These are phyloP conservation scores for Phycomyces blakesleeanus DNA, from an alignment of 192 early-diverging fungal genomes.

Conservation along the genomic window DNA sequence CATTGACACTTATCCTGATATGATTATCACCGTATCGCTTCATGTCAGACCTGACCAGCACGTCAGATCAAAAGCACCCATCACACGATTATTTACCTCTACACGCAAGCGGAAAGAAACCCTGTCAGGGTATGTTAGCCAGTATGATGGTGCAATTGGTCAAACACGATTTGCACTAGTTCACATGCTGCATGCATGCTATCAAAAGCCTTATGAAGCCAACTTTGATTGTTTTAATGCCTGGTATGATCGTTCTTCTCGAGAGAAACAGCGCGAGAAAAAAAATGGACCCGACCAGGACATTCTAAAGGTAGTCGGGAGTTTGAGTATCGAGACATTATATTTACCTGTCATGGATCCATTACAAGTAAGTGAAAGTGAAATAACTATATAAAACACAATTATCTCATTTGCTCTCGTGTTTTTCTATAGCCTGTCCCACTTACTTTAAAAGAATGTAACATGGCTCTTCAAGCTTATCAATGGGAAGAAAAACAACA, in stretches of 20 bases:
- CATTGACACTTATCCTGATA: constrained; percentile 27
- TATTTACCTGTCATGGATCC: constrained; percentile 23
- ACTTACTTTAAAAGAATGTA: constrained; percentile 13
- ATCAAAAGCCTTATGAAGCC: constrained; percentile 12
- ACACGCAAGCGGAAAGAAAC: constrained; percentile 22
- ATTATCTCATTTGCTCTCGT: not conserved
- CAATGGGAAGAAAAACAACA: constrained; percentile 13
- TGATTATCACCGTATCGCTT: constrained; percentile 23
- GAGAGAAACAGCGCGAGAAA: constrained; percentile 7
- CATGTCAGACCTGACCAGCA: constrained; percentile 29
- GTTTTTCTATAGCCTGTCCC: constrained; percentile 13
- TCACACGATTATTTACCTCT: constrained; percentile 23
- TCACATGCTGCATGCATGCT: constrained; percentile 25
- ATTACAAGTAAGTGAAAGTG: constrained; percentile 3
- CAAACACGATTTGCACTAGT: constrained; percentile 29
- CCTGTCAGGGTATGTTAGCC: constrained; percentile 22
- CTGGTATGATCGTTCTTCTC: constrained; percentile 17
- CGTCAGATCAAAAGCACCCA: constrained; percentile 9
- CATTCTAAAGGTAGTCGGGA: constrained; percentile 28
- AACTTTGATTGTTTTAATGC: constrained; percentile 33
- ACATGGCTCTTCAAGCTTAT: constrained; percentile 17
- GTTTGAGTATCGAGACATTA: constrained; percentile 25
- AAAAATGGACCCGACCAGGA: constrained; percentile 18
- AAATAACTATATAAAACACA: not conserved
- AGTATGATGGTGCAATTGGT: constrained; percentile 32